Evolutionary conservation across 371 early-diverging fungal genomes (phyloP), one percentile per base, ranked within the genome.

Genomic region (Mucor velutinosus): DNA sequence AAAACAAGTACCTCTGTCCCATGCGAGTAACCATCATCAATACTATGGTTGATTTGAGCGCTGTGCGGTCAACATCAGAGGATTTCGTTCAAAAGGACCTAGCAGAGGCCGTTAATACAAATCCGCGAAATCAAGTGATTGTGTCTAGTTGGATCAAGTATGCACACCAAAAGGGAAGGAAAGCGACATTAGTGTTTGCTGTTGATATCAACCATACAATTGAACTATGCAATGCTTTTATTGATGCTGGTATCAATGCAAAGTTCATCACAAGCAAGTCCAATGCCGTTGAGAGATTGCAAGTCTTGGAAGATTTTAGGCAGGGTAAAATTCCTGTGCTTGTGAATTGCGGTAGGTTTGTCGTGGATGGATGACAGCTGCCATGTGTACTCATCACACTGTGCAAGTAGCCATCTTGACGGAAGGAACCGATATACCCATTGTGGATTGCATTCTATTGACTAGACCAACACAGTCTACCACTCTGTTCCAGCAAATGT

Each of bases 401-500:
- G 45, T n/a, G 55, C 32, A 30, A 23, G 49, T 58, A 73, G 73
- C 73, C 17, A 92, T 93, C 58, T 76, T 92, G 65, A 94, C 93
- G 0, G 92, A 94, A 76, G 93, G 94, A 25, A 93, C 93, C 45
- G 97, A 97, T 75, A 93, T 97, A 15, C 96, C 98, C 3, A 76
- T 76, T 11, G 92, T 96, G 27, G 98, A 97, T 69, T 93, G 93
- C 62, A 83, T 97, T 23, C 63, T 98, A 5, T 88, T 97, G 85
- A 95, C 94, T 0, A 82, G 96, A 7, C 97, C 97, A 0, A 98
- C 98, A 3, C 74, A 84, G 23, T 93, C 93, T 12, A 72, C 80
- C 10, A 92, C 87, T 2, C 81, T 98, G 57, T 92, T 95, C 79
- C 94, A 93, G 71, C 97, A 98, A 76, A 98, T 98, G 98, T 79